A percentile compares a stretch with the other conserved stretches of the same genome.
phyloP scores from a whole-genome alignment of 1,284 basidiomycete genomes.

The Sporisorium sorghi region DNA sequence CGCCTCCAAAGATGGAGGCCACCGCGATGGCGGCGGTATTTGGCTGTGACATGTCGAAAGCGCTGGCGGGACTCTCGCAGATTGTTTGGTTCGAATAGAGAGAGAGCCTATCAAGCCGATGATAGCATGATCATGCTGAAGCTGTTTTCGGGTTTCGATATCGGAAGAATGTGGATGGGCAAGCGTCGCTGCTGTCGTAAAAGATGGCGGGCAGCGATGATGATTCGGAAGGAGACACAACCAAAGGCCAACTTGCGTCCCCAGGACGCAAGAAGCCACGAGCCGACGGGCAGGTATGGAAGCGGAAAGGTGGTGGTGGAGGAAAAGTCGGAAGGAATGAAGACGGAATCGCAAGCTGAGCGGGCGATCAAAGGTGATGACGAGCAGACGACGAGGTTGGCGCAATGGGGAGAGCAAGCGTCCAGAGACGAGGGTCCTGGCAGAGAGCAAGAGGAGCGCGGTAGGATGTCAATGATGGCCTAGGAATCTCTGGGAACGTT shows the following conservation, averaged over 20 bases:
- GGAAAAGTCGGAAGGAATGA: background rate
- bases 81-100: background rate
- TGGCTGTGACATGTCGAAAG: slow-evolving; percentile 54
- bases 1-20: slow-evolving; percentile 55
- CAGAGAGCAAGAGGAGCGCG: too few species aligned
- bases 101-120: slow-evolving; percentile 4
- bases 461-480: slow-evolving; percentile 8
- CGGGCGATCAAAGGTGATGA: slow-evolving; percentile 3
- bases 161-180: background rate
- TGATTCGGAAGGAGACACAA: background rate
- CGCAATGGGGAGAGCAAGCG: background rate
- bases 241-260: slow-evolving; percentile 8
- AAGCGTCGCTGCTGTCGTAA: background rate
- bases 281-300: background rate
- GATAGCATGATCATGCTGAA: slow-evolving; percentile 7
- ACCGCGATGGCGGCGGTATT: slow-evolving; percentile 58
- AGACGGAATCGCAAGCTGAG: background rate
- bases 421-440: background rate
- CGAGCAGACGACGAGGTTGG: background rate
- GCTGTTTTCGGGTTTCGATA: background rate
- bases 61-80: background rate
- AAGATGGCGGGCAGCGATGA: background rate
- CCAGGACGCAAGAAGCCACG: slow-evolving; percentile 5
- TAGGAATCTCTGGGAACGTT: slow-evolving; percentile 7
- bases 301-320: background rate